Percentiles rank a stretch among this genome's conserved stretches.
Conservation (phyloP, 805 yeast species). For the Nakazawaea wickerhamii region DNA sequence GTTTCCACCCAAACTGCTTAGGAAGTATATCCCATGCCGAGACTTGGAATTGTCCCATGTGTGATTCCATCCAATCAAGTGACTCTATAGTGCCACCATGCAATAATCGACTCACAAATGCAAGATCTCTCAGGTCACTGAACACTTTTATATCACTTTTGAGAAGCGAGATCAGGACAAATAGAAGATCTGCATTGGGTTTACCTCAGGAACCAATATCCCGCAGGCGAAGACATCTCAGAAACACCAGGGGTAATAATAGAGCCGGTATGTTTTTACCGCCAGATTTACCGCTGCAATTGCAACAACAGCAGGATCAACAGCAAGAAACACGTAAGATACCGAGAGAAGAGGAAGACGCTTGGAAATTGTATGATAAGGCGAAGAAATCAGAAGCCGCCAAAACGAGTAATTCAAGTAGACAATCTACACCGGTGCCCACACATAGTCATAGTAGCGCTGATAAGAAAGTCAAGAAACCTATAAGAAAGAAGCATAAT, state of each 20-base stretch:
- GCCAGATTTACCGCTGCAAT: background rate
- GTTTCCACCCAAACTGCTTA: slow-evolving; percentile 27
- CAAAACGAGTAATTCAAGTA: background rate
- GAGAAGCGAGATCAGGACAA: slow-evolving; percentile 20
- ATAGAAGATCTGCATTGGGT: slow-evolving; percentile 19
- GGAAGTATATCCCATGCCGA: slow-evolving; percentile 19
- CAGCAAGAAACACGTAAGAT: slow-evolving; percentile 12
- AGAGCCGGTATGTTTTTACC: slow-evolving; percentile 11
- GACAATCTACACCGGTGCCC: slow-evolving; percentile 2
- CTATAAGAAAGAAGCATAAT: slow-evolving; percentile 10
- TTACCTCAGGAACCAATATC: slow-evolving; percentile 8
- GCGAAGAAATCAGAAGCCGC: slow-evolving; percentile 14
- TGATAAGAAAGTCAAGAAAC: slow-evolving; percentile 13
- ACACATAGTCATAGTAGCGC: slow-evolving; percentile 16
- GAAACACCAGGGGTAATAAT: slow-evolving; percentile 3
- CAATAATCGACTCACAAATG: slow-evolving; percentile 8
- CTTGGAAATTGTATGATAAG: slow-evolving; percentile 26
- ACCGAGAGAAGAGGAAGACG: slow-evolving; percentile 19
- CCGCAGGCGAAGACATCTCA: slow-evolving; percentile 1
- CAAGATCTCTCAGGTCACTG: slow-evolving; percentile 5
- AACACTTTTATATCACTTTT: slow-evolving; percentile 18
- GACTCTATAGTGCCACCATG: slow-evolving; percentile 18
- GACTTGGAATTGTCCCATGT: slow-evolving; percentile 29
- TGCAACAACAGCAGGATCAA: background rate
- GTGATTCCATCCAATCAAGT: slow-evolving; percentile 26